phyloP scores from a whole-genome alignment of 2,329 filamentous ascomycete genomes.

The Byssochlamys sp. region DNA sequence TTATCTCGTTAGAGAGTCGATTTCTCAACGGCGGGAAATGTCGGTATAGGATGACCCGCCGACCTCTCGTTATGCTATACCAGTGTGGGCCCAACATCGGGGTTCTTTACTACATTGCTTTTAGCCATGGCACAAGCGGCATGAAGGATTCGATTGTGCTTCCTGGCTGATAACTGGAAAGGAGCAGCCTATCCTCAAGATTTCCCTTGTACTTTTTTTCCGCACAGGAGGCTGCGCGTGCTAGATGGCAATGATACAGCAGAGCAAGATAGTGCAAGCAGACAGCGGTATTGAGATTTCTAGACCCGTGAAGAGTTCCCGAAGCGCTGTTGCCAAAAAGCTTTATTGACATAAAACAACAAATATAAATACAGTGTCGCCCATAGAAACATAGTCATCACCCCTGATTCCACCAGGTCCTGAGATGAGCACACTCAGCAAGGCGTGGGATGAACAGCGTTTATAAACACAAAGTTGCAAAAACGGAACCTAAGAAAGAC shows the following conservation, averaged over 20 bases:
- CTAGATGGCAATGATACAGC: background rate
- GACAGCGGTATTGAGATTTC: background rate
- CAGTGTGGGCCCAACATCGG: too few relatives aligned
- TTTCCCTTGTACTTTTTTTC: too few relatives aligned
- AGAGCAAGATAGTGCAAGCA: background rate
- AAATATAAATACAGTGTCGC: background rate
- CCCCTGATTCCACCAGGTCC: background rate
- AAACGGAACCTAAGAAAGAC: background rate
- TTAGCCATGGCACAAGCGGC: too few relatives aligned
- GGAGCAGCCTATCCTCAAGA: too few relatives aligned
- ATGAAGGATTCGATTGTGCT: too few relatives aligned
- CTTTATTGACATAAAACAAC: background rate
- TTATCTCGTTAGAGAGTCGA: background rate
- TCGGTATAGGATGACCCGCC: too few relatives aligned
- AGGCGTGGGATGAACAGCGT: background rate
- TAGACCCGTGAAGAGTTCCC: background rate
- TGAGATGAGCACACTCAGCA: background rate
- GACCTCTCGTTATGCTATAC: too few relatives aligned
- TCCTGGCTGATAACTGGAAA: too few relatives aligned
- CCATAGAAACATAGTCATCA: background rate
- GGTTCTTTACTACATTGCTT: too few relatives aligned
- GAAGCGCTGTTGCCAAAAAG: background rate
- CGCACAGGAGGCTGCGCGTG: too few relatives aligned
- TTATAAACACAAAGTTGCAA: background rate
- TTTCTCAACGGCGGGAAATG: background rate